Evolutionary conservation across 495 filamentous ascomycete species (phyloP), one percentile per base, ranked within the genome.

Genomic region (Parathielavia hyrcaniae): DNA sequence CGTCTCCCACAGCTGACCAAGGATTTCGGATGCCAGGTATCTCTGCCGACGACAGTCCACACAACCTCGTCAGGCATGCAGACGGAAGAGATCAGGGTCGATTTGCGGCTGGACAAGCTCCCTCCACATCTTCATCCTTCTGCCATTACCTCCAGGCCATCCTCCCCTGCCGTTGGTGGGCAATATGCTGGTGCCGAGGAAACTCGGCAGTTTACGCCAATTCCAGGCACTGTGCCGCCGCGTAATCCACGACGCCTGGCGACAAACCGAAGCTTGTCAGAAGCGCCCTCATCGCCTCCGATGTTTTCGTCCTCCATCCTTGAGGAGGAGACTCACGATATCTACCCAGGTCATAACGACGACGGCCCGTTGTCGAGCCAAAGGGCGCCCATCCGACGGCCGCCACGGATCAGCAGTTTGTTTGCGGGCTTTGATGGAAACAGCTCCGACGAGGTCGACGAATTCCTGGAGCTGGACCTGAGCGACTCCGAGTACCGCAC

Each of bases 11-110:
- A 77, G 58, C 68, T 80, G 58, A 69, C 70, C 57, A 85, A 80
- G 57, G 78, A 83, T 65, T 70, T 77, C 34, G 79, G 78, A n/a
- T 81, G 78, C 59, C 80, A 83, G 55, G 79, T 79, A 35, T 72
- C 72, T 11, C 63, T 80, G 39, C 58, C 71, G 14, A 59, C 63
- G 62, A 63, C 69, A 56, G 63, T 70, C 13, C 66, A 77, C 8
- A 85, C 82, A 13, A 80, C 81, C 43, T 89, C 90, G 16, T 64
- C 81, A 17, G 85, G 87, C 5, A 82, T 95, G 44, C 95, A 98
- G 75, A 98, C 93, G 11, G 90, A 97, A 55, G 85, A 87, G 59
- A 95, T 96, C 59, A 76, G 84, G 45, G 77, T 91, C 17, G 91
- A 91, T 68, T 81, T 80, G 72, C 80, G 90, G 53, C 76, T 86